Evolutionary conservation across 78 protist species (phyloP), one percentile per base, ranked within the genome.

Genomic region (Cavenderia fasciculata): DNA sequence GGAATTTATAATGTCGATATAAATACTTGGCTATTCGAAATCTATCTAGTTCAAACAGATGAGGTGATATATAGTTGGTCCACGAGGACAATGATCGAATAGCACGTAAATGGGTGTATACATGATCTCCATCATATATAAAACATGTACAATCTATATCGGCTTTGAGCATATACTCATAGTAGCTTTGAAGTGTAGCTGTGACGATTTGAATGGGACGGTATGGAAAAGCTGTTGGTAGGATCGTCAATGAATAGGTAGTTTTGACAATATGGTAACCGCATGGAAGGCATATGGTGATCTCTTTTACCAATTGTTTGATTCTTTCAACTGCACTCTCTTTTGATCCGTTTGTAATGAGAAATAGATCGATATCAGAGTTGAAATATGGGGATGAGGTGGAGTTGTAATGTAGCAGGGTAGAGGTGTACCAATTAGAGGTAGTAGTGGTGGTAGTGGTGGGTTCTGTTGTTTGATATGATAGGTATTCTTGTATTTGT

Each of bases 171-270:
- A 57, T 27, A 27, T 57, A 36, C 4, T n/a, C 57, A 40, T 19
- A 41, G 27, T 29, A 25, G 56, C 2, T 93, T 46, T 29, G 0
- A 36, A 34, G 76, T 62, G 12, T 54, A n/a, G 59, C 74, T 86
- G 51, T 18, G 11, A 59, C n/a, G 1, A 75, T n/a, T 61, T 75
- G 71, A 61, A 75, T 75, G n/a, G 86, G 86, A 40, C 86, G n/a
- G 27, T 63, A 77, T 2, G 87, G 87, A 46, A 49, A 63, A 6
- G 19, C 33, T 25, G 82, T 34, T 57, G 63, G 63, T 4, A 77
- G 31, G 6, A 77, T 49, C 1, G 87, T 63, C 0, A 77, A 36
- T 33, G 75, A 63, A 16, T 77, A 49, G 19, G 31, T 29, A 1
- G 87, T 63, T 59, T 27, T 54, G 21, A 31, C 3, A 0, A 25